phyloP scores from a whole-genome alignment of 345 rosid genomes.

The Trapa incisa region DNA sequence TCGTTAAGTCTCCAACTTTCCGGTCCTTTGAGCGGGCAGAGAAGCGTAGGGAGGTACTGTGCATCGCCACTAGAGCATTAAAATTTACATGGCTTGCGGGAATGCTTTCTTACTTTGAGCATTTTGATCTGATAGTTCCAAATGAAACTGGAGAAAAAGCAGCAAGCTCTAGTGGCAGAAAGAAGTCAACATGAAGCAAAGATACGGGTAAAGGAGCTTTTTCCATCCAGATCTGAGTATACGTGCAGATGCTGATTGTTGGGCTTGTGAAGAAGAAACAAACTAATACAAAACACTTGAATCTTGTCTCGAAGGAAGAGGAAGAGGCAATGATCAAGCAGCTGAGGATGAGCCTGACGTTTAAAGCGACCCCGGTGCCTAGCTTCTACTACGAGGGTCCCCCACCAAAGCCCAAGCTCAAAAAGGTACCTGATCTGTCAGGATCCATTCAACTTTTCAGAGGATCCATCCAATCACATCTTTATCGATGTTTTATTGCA shows the following conservation, averaged over 20 bases:
- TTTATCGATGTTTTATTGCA: background rate
- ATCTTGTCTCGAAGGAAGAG: constrained; percentile 45
- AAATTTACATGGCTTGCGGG: background rate
- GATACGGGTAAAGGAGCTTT: constrained; percentile 39
- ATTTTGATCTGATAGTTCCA: constrained; percentile 33
- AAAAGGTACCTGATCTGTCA: constrained; percentile 39
- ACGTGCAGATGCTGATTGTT: background rate
- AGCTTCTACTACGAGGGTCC: constrained; percentile 76
- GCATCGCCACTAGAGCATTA: background rate
- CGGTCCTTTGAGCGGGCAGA: constrained; percentile 60
- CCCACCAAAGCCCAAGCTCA: constrained; percentile 58
- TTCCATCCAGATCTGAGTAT: background rate
- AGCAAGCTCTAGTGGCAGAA: constrained; percentile 66
- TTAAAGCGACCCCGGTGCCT: constrained; percentile 81
- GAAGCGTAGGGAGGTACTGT: constrained; percentile 58
- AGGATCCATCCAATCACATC: background rate
- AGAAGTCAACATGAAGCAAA: constrained; percentile 53
- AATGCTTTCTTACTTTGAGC: background rate
- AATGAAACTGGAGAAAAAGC: constrained; percentile 64
- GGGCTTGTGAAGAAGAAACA: background rate
- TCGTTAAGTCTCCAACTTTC: constrained; percentile 73
- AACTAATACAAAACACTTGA: background rate
- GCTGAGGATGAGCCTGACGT: constrained; percentile 59
- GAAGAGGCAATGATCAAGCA: constrained; percentile 74
- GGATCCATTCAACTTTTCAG: no score